phyloP scores from a whole-genome alignment of 2,329 filamentous ascomycete genomes.

The Lizonia empirigonia region DNA sequence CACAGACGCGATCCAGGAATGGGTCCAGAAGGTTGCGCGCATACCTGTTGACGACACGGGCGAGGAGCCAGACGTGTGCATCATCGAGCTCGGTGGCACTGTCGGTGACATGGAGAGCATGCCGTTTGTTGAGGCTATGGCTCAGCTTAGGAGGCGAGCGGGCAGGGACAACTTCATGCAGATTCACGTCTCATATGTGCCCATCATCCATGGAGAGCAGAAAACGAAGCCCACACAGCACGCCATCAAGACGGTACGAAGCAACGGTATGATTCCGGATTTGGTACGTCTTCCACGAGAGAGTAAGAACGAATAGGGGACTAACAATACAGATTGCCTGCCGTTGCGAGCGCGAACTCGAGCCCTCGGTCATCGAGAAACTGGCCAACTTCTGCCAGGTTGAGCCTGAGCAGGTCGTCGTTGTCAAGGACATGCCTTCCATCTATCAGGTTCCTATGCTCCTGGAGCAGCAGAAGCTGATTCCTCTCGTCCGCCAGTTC shows the following conservation, averaged over 20 bases:
- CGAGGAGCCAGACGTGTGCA: constrained; percentile 87
- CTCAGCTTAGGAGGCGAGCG: constrained; percentile 73
- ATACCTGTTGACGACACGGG: constrained; percentile 86
- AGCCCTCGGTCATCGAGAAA: constrained; percentile 77
- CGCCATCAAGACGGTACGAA: constrained; percentile 82
- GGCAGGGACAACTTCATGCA: constrained; percentile 83
- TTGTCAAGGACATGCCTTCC: constrained; percentile 83
- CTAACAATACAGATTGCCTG: constrained; percentile 74
- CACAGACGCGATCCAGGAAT: constrained; percentile 89
- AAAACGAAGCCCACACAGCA: constrained; percentile 98
- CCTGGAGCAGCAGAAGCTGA: constrained; percentile 78
- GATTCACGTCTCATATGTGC: constrained; percentile 89
- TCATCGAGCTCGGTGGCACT: constrained; percentile 74
- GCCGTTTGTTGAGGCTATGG: constrained; percentile 86
- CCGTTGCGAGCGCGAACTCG: constrained; percentile 79
- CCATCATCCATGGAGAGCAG: constrained; percentile 75
- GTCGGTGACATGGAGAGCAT: constrained; percentile 84
- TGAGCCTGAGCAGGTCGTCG: constrained; percentile 81
- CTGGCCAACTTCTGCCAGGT: constrained; percentile 90
- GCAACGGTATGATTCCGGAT: constrained; percentile 68
- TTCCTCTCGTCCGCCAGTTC: constrained; percentile 67
- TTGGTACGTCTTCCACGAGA: constrained; percentile 56
- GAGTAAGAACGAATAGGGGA: neutral
- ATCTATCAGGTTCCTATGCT: constrained; percentile 97
- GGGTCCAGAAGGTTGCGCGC: constrained; percentile 84